Evolutionary conservation across 73 alveolate species (phyloP).

Genomic region (Symbiodinium pilosum): DNA sequence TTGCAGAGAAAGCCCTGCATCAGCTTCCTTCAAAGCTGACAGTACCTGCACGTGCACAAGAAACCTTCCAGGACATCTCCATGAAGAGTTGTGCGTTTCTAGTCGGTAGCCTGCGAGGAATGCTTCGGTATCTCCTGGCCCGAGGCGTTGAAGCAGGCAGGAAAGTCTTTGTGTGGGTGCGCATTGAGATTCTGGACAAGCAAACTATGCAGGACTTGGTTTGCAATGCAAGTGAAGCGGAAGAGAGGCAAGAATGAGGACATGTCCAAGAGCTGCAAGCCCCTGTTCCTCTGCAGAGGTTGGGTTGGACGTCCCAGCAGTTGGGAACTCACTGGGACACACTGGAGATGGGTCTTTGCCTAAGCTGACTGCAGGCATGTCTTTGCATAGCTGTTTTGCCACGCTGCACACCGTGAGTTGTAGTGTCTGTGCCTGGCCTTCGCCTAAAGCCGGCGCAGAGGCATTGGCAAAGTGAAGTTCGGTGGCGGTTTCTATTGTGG

Average conservation of each 20-base stretch:
- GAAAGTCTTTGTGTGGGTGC: background rate
- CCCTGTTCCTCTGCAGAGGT: background rate
- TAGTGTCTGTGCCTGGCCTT: too few relatives aligned
- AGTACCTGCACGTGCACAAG: background rate
- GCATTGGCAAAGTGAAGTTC: slow-evolving; percentile 77
- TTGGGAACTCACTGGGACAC: slow-evolving; percentile 64
- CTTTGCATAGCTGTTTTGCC: background rate
- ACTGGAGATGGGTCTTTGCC: slow-evolving; percentile 19
- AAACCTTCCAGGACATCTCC: background rate
- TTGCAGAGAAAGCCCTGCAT: slow-evolving; percentile 41
- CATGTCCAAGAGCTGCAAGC: background rate
- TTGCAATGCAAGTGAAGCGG: slow-evolving; percentile 44
- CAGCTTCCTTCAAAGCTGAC: background rate
- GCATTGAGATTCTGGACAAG: background rate
- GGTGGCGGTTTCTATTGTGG: slow-evolving; percentile 94
- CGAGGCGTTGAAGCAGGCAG: slow-evolving; percentile 38
- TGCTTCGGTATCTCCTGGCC: slow-evolving; percentile 74
- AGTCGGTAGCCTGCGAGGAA: background rate
- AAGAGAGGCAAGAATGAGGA: background rate
- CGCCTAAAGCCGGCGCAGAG: too few relatives aligned
- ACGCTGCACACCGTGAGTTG: background rate
- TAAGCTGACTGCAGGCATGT: too few relatives aligned
- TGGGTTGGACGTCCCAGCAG: slow-evolving; percentile 64
- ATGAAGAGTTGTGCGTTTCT: too few relatives aligned
- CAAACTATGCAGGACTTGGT: slow-evolving; percentile 27